phyloP scores from a whole-genome alignment of 257 asterid species.

The Nemophila menziesii region DNA sequence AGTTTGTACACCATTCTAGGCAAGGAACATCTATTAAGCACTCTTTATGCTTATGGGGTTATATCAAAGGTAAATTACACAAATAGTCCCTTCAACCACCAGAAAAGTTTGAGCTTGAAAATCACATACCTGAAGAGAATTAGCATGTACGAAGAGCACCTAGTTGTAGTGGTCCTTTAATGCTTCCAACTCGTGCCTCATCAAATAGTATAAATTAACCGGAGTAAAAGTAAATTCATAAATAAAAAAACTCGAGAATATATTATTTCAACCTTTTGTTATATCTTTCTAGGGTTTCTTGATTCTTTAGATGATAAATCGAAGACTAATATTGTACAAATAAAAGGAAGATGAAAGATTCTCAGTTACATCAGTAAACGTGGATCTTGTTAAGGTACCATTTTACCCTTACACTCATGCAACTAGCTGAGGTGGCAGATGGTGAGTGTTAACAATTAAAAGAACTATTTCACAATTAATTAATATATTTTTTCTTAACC shows the following conservation, averaged over 20 bases:
- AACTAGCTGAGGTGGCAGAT: conserved; percentile 55
- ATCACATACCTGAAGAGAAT: conserved; percentile 39
- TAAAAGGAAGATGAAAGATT: conserved; percentile 90
- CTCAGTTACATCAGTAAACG: conserved; percentile 81
- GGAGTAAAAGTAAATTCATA: neutral
- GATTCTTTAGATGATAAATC: conserved; percentile 72
- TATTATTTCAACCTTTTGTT: conserved; percentile 4
- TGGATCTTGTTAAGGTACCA: conserved; percentile 73
- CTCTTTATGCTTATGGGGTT: too few species aligned
- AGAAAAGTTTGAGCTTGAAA: conserved; percentile 54
- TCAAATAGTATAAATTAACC: conserved; percentile 83
- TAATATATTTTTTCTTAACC: conserved; percentile 11
- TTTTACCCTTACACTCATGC: conserved; percentile 26
- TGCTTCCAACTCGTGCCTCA: conserved; percentile 80
- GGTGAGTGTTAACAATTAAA: conserved; percentile 35
- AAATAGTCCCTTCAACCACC: too few species aligned
- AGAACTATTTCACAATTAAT: conserved; percentile 5
- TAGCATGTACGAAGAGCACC: conserved; percentile 56
- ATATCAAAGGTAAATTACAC: too few species aligned
- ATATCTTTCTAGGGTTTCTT: conserved; percentile 36
- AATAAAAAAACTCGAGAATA: neutral
- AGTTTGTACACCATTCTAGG: too few species aligned
- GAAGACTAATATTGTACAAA: conserved; percentile 61
- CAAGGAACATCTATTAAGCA: too few species aligned
- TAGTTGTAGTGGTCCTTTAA: conserved; percentile 73